Base-by-base conservation (phyloP, 768 basidiomycete species). In the Auricularia sp. region DNA sequence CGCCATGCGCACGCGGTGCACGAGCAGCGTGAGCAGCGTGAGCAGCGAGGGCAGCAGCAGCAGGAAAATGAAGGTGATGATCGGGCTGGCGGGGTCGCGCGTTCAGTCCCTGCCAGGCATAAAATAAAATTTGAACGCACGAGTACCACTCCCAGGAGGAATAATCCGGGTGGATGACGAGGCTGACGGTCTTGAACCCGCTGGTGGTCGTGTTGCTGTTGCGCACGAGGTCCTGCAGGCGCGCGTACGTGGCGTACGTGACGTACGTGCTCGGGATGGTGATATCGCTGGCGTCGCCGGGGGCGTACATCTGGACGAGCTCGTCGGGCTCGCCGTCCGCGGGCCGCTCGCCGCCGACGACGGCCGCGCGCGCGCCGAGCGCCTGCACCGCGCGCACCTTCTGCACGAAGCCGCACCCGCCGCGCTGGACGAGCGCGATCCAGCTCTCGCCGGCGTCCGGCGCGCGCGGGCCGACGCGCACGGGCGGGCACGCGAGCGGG, bases 71-170 rank as follows among this genome's bases (percentile, higher is more conserved):
- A 94, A 92, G 10, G 92, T 93, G 64, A 94, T 80, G 68, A 93
- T 89, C 14, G 92, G 92, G 62, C 90, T 92, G 67, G 13, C 44
- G 39, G 39, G 35, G 24, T 5, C 66, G 58, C n/a, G 16, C n/a
- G 29, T 18, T 42, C 35, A 51, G 61, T 14, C 7, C 7, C 13
- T 14, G 39, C 66, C 61, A 68, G 33, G 51, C 33, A 54, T 34
- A 61, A 54, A 24, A 54, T 54, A 24, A 58, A 39, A 45, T 29
- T 21, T 64, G 56, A 35, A 83, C 86, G 68, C 70, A 92, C 90
- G 90, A 92, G 72, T 92, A 93, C 92, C 93, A 95, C 71, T 94
- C 91, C 87, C 92, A 94, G 54, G 87, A 84, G 14, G 89, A 87
- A 71, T 87, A 89, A 67, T 90, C 88, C 3, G 88, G 85, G 14